Evolutionary conservation across 139 green algal genomes (phyloP), one percentile per base, ranked within the genome.

Genomic region (Microglena sp.): DNA sequence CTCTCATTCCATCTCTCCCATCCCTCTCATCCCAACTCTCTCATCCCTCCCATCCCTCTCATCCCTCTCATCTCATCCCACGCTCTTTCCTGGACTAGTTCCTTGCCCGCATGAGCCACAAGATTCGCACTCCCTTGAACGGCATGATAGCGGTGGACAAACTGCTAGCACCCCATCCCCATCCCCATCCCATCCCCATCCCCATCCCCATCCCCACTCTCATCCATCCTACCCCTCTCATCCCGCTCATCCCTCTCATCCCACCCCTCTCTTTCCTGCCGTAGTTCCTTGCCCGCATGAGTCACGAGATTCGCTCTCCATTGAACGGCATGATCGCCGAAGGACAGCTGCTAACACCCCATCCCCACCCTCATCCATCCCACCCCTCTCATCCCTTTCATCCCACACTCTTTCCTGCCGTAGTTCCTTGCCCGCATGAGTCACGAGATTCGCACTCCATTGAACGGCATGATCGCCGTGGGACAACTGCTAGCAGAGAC

Each of bases 61-160:
- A 18, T 18, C 40, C 40, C 40, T 18, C 40, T 11, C 40, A 11
- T 18, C 40, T 50, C 40, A 11, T 50, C 40, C 40, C 40, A 18
- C 40, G 15, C 40, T 18, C 40, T 18, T 40, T 33, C 28, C 30
- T 64, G n/a, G n/a, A n/a, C n/a, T n/a, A n/a, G 73, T 97, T 97
- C 79, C 81, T 97, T 40, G 90, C 91, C 8, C 83, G 81, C 56
- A 97, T 97, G 91, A 89, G 75, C 33, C 91, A 97, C 69, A 91
- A 97, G 68, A 95, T 97, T 60, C 77, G 91, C 31, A 97, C 91
- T 6, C 91, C 91, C 0, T 82, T 97, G 26, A 97, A 97, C 66
- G 91, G 91, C 34, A 93, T 97, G 77, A 94, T 97, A 55, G 87
- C 86, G 2, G 89, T 96, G 30, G 79, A n/a, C n/a, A n/a, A n/a